Percentiles rank a stretch among this genome's conserved stretches.
These are phyloP conservation scores for Cystofilobasidium ferigula DNA, from an alignment of 768 basidiomycete genomes.

Conservation along the genomic window DNA sequence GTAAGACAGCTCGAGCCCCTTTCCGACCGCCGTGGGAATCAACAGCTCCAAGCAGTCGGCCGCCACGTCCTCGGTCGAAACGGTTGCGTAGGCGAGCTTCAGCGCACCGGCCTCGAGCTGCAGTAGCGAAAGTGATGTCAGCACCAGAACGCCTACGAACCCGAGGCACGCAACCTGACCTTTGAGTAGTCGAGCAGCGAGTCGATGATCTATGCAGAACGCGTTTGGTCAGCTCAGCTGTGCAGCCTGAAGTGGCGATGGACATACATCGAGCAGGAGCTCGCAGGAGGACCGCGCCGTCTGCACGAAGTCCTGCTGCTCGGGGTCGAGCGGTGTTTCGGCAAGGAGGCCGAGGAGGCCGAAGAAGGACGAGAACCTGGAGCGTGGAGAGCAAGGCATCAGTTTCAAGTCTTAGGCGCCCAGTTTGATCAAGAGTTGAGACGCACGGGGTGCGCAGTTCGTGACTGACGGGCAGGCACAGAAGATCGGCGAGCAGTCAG, in stretches of 20 bases:
- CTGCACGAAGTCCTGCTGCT: constrained; percentile 44
- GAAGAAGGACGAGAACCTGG: constrained; percentile 59
- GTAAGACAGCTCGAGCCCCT: neutral
- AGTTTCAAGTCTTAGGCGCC: too few relatives aligned
- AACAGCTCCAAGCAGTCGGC: constrained; percentile 70
- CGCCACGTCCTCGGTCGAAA: constrained; percentile 58
- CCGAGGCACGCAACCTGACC: neutral
- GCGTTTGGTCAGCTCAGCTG: too few relatives aligned
- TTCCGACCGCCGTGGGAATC: constrained; percentile 44
- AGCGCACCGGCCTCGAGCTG: constrained; percentile 63
- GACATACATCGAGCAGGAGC: constrained; percentile 49
- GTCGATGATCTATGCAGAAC: constrained; percentile 51
- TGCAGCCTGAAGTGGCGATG: neutral
- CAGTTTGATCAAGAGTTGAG: too few relatives aligned
- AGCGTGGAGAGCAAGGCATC: too few relatives aligned
- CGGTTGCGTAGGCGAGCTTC: constrained; percentile 57
- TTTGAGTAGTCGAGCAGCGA: constrained; percentile 71
- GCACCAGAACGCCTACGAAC: neutral
- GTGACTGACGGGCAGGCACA: constrained; percentile 48
- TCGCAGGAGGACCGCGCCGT: constrained; percentile 71
- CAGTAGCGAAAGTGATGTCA: too few relatives aligned
- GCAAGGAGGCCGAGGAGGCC: constrained; percentile 63
- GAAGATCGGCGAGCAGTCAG: neutral
- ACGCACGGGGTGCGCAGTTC: constrained; percentile 54
- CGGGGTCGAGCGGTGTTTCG: constrained; percentile 53